phyloP scores from a whole-genome alignment of 441 rosid species.

The Hura crepitans region DNA sequence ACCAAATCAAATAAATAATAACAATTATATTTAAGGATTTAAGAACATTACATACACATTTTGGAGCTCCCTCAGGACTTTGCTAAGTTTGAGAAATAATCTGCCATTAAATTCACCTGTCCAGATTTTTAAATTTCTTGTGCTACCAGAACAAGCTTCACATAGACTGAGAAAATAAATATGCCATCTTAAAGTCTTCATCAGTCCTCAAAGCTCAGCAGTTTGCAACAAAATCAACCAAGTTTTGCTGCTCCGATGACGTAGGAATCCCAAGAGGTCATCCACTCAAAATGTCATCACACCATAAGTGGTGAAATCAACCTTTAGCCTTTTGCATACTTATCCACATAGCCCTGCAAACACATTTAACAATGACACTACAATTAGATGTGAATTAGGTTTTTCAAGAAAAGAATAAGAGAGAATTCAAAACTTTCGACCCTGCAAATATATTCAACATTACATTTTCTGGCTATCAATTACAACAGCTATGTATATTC shows the following conservation, averaged over 20 bases:
- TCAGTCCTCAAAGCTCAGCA: constrained; percentile 9
- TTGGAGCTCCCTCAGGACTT: constrained; percentile 18
- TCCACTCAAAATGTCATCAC: constrained; percentile 8
- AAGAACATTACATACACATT: constrained; percentile 23
- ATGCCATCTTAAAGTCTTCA: constrained; percentile 9
- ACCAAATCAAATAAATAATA: not conserved
- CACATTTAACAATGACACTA: constrained; percentile 1
- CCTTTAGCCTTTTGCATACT: constrained; percentile 65
- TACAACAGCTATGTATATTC: not conserved
- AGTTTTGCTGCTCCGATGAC: constrained; percentile 16
- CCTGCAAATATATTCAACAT: not conserved
- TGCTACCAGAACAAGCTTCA: constrained; percentile 14
- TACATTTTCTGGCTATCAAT: not conserved
- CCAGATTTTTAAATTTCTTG: constrained; percentile 11
- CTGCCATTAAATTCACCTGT: constrained; percentile 12
- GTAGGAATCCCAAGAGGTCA: constrained; percentile 1
- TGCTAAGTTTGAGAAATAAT: constrained; percentile 13
- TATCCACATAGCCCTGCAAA: constrained; percentile 83
- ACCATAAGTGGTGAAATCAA: constrained; percentile 14
- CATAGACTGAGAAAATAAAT: constrained; percentile 17
- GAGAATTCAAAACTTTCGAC: not conserved
- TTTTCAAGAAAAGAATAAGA: not conserved
- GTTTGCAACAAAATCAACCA: constrained; percentile 16
- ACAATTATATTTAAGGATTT: constrained; percentile 5
- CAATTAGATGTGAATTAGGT: not conserved